phyloP scores from a whole-genome alignment of 768 basidiomycete species.

The Boletellus sp. region DNA sequence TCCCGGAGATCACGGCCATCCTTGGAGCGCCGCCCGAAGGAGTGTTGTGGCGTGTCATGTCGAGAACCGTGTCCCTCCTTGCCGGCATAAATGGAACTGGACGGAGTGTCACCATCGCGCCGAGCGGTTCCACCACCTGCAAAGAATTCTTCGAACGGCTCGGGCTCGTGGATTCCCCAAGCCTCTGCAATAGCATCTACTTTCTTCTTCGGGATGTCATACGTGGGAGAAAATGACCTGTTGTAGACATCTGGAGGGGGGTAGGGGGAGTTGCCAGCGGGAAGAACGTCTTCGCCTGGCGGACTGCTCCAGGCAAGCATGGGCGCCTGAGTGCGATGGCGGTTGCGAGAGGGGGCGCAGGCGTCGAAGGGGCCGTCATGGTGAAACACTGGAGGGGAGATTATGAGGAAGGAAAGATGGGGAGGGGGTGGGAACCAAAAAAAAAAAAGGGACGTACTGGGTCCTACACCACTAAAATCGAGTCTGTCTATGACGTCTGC shows the following conservation, averaged over 20 bases:
- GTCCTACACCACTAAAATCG: constrained; percentile 80
- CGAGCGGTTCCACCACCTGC: constrained; percentile 64
- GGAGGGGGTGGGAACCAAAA: not conserved
- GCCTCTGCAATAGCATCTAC: constrained; percentile 88
- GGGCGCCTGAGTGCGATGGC: constrained; percentile 72
- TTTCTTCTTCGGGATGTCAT: constrained; percentile 73
- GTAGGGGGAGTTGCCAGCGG: constrained; percentile 46
- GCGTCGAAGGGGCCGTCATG: constrained; percentile 93
- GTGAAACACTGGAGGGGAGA: constrained; percentile 65
- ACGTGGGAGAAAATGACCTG: constrained; percentile 46
- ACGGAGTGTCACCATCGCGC: constrained; percentile 52
- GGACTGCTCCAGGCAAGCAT: constrained; percentile 70
- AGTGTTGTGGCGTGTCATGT: constrained; percentile 35
- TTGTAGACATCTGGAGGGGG: constrained; percentile 42
- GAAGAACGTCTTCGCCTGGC: constrained; percentile 39
- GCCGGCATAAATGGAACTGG: constrained; percentile 69
- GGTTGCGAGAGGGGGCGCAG: constrained; percentile 86
- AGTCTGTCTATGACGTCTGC: constrained; percentile 89
- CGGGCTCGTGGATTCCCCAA: constrained; percentile 91
- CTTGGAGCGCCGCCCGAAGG: constrained; percentile 38
- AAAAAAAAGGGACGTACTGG: constrained; percentile 52
- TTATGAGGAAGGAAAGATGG: not conserved
- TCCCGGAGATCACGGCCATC: constrained; percentile 51
- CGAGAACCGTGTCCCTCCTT: constrained; percentile 44
- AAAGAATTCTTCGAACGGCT: constrained; percentile 87